A percentile compares a stretch with the other conserved stretches of the same genome.
Conservation (phyloP, 139 green algal species). For the Micractinium conductrix region DNA sequence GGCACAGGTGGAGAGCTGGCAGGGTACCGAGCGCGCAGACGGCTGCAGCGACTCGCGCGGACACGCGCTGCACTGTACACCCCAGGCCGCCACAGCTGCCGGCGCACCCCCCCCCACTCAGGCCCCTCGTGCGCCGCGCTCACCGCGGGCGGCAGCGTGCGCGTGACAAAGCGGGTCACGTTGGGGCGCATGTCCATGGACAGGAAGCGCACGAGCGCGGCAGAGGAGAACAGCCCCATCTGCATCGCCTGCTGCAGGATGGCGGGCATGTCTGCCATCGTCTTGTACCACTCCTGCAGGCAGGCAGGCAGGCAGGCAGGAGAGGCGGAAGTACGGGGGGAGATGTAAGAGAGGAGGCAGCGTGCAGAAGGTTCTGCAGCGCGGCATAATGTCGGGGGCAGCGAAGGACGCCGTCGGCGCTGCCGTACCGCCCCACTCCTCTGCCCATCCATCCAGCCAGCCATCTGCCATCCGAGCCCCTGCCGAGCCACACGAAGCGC, state of each 20-base stretch:
- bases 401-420: too few species aligned
- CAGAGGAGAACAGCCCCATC: conserved; percentile 94
- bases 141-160: conserved; percentile 75
- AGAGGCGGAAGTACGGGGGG: background rate
- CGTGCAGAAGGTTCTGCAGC: too few species aligned
- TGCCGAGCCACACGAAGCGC: too few species aligned
- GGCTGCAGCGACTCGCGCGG: background rate
- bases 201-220: conserved; percentile 93
- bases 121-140: background rate
- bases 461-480: too few species aligned
- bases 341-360: background rate
- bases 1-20: background rate
- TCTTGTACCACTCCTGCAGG: conserved; percentile 87
- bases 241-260: conserved; percentile 90
- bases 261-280: conserved; percentile 83
- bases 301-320: background rate
- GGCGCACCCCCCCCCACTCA: too few species aligned
- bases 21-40: background rate
- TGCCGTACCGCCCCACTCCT: too few species aligned
- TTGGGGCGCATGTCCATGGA: conserved; percentile 91
- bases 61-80: background rate
- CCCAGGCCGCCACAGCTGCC: background rate
- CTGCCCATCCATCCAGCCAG: too few species aligned
- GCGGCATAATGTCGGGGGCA: too few species aligned
- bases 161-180: conserved; percentile 83